A percentile compares a stretch with the other conserved stretches of the same genome.
Conservation (phyloP, 371 early-diverging fungal species). For the Catenaria anguillulae region DNA sequence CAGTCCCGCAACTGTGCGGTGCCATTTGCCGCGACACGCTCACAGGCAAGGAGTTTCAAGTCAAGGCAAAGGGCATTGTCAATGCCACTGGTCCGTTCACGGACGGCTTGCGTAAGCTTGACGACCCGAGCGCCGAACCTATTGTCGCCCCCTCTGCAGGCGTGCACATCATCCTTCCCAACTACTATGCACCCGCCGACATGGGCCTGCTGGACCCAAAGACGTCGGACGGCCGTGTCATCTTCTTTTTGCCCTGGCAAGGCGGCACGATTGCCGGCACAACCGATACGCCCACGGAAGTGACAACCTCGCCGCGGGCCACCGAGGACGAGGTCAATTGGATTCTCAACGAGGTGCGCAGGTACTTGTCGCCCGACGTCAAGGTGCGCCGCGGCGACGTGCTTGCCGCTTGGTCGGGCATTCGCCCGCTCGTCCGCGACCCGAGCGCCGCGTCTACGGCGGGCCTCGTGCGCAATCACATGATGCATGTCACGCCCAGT, state of each 20-base stretch:
- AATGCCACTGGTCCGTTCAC: slow-evolving; percentile 73
- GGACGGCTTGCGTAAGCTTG: slow-evolving; percentile 78
- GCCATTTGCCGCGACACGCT: slow-evolving; percentile 71
- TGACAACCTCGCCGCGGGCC: slow-evolving; percentile 69
- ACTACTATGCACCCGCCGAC: slow-evolving; percentile 81
- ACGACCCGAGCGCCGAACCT: slow-evolving; percentile 49
- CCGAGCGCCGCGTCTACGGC: slow-evolving; percentile 81
- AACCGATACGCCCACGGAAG: slow-evolving; percentile 81
- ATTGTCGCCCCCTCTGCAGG: slow-evolving; percentile 95
- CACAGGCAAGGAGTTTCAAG: slow-evolving; percentile 74
- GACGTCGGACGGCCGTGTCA: slow-evolving; percentile 96
- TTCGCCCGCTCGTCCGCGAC: slow-evolving; percentile 96
- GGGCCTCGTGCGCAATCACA: slow-evolving; percentile 90
- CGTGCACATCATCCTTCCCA: slow-evolving; percentile 90
- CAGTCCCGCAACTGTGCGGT: slow-evolving; percentile 42
- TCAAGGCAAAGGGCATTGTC: slow-evolving; percentile 88
- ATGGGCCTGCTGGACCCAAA: slow-evolving; percentile 96
- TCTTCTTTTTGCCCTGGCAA: slow-evolving; percentile 98
- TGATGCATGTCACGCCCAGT: slow-evolving; percentile 70
- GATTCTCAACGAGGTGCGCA: slow-evolving; percentile 86
- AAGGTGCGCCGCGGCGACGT: slow-evolving; percentile 92
- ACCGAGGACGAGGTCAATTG: slow-evolving; percentile 89
- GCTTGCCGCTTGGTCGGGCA: slow-evolving; percentile 95
- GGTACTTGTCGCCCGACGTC: slow-evolving; percentile 72
- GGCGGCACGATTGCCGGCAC: slow-evolving; percentile 96